Base-by-base conservation (phyloP, 192 early-diverging fungal species). In the Rhizoclosmatium sp. region DNA sequence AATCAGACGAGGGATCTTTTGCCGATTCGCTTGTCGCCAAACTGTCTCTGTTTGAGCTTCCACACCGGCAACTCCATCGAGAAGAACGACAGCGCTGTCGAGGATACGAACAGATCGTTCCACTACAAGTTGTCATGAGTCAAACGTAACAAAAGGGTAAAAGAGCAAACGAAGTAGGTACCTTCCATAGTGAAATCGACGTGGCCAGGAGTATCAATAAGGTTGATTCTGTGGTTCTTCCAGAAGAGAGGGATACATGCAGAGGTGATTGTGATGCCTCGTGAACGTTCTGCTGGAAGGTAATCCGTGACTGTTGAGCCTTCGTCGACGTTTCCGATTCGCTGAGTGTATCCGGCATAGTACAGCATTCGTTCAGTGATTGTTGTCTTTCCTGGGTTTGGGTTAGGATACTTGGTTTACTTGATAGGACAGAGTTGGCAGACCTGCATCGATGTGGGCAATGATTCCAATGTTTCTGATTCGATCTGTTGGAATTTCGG, bases 341-440 rank as follows among this genome's bases (percentile, higher is more conserved):
- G 81, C 65, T 91, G 91, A 1, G 95, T 98, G 60, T 94, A 93
- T 31, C 97, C 96, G 3, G 95, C 93, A 85, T 98, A 98, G 81
- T 93, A 94, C 3, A 99, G 91, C 94, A 99, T 98, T 5, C 97
- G 93, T 79, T 99, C 97, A n/a, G 96, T 97, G 0, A 95, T 97
- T 1, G 97, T 99, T 31, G 97, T 99, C 82, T 88, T 88, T 75
- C 95, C 96, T 31, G 31, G 31, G 31, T 31, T 31, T 31, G 31
- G 31, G 31, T 31, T 31, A 31, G 31, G 31, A 31, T 31, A 31
- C 31, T 31, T 31, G 31, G 31, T 31, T 31, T 31, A 31, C 31
- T 31, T 31, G 31, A 31, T 31, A 31, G 31, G 31, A 31, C 31
- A 31, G 31, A 31, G 31, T 31, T 31, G 31, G 0, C 31, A 31